Base-by-base conservation (phyloP, 2,329 filamentous ascomycete genomes). In the Verticillium albo-atrum region DNA sequence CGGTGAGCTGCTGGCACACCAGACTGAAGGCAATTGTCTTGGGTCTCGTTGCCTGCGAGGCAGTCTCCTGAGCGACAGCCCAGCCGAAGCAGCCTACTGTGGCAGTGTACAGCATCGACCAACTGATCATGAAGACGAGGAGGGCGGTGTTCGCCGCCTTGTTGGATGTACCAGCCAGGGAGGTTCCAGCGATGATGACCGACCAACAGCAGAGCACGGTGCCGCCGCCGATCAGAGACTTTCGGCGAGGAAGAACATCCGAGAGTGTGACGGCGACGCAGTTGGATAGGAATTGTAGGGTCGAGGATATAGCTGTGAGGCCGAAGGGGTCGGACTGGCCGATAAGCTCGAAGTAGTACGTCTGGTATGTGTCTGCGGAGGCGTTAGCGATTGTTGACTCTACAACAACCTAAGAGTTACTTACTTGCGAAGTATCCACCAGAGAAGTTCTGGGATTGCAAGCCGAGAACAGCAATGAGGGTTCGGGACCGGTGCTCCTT, bases 1-100 rank as follows among this genome's bases (percentile, higher is more conserved):
- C 71, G 0, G 71, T 74, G 0, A 74, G 64, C 26, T 74, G 72
- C 50, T 74, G 68, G 50, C 68, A 70, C 1, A 70, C 65, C 10
- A 70, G 58, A 35, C 62, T 67, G 55, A 70, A 70, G 0, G 68
- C 67, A 17, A 70, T 69, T 0, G 68, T 70, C 63, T 70, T 70
- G 35, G 68, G 68, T 6, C 68, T 58, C 0, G 68, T 70, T 1
- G 61, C 60, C n/a, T 70, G 68, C 1, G 65, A 62, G 3, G 68
- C 68, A 0, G 68, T 70, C 37, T 70, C 68, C 25, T 70, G 68
- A 1, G 68, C 67, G 1, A 70, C 59, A 3, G 68, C 68, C 68
- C 68, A 70, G 3, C 68, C 68, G 23, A 68, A 70, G 47, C 68
- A 70, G 17, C 68, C 68, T 9, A 69, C 68, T 1, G 68, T 70